phyloP scores from a whole-genome alignment of 2,329 filamentous ascomycete species.

The Penicillium griseofulvum region DNA sequence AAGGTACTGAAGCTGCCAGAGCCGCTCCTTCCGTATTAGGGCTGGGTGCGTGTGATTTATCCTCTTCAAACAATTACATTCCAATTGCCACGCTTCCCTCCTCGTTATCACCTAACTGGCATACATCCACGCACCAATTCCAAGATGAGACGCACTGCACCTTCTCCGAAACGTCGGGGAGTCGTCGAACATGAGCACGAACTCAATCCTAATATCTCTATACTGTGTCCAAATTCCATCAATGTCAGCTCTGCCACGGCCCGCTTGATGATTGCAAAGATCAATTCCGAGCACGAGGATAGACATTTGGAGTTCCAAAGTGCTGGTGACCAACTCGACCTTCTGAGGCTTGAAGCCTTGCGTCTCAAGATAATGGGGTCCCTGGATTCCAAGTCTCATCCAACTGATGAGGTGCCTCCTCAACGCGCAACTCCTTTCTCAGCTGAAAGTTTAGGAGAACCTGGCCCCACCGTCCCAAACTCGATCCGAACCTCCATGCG shows the following conservation, averaged over 20 bases:
- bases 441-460: background rate
- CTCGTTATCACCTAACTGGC: accelerated
- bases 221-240: background rate
- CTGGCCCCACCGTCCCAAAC: background rate
- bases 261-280: background rate
- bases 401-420: background rate
- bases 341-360: background rate
- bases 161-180: background rate
- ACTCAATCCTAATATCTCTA: background rate
- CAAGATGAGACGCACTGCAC: background rate
- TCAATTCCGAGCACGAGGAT: background rate
- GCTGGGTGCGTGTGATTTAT: background rate
- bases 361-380: background rate
- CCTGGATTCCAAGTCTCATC: no score
- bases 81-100: background rate
- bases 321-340: background rate
- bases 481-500: background rate
- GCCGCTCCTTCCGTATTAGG: background rate
- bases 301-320: background rate
- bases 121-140: background rate
- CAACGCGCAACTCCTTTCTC: background rate
- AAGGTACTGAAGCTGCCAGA: background rate
- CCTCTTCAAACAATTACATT: no score
- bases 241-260: background rate
- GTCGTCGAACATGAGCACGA: background rate